Conservation (phyloP, 306 rosid genomes). For the Citrullus colocynthis region DNA sequence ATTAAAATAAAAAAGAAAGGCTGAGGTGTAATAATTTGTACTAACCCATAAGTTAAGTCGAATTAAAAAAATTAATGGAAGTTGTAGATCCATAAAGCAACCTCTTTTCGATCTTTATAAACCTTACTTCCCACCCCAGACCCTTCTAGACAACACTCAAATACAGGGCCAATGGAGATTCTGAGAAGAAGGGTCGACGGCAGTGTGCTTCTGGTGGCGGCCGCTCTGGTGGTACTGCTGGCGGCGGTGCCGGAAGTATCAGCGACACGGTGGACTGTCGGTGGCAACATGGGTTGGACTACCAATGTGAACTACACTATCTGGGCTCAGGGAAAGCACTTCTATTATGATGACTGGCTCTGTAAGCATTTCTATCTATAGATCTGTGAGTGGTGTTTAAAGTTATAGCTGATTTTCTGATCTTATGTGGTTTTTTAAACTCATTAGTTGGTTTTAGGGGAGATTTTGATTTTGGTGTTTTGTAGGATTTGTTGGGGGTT, state of each 20-base stretch:
- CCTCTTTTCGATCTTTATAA: background rate
- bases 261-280: slow-evolving; percentile 47
- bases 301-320: slow-evolving; percentile 58
- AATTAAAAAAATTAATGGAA: background rate
- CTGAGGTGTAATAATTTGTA: background rate
- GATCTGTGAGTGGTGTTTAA: background rate
- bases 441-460: background rate
- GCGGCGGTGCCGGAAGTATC: slow-evolving; percentile 45
- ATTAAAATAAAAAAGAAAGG: background rate
- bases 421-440: background rate
- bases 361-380: slow-evolving; percentile 31
- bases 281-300: slow-evolving; percentile 58
- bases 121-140: background rate
- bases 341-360: slow-evolving; percentile 91
- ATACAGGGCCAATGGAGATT: slow-evolving; percentile 24
- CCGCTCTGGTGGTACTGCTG: slow-evolving; percentile 7
- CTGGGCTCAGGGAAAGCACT: slow-evolving; percentile 62
- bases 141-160: slow-evolving; percentile 19
- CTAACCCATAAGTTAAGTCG: background rate
- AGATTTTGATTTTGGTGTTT: background rate
- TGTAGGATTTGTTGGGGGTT: background rate
- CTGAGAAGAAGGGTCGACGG: slow-evolving; percentile 16
- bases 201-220: slow-evolving; percentile 9
- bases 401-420: background rate
- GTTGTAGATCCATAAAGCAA: slow-evolving; percentile 11